Evolutionary conservation across 768 basidiomycete genomes (phyloP).

Genomic region (Lactarius akahatsu): DNA sequence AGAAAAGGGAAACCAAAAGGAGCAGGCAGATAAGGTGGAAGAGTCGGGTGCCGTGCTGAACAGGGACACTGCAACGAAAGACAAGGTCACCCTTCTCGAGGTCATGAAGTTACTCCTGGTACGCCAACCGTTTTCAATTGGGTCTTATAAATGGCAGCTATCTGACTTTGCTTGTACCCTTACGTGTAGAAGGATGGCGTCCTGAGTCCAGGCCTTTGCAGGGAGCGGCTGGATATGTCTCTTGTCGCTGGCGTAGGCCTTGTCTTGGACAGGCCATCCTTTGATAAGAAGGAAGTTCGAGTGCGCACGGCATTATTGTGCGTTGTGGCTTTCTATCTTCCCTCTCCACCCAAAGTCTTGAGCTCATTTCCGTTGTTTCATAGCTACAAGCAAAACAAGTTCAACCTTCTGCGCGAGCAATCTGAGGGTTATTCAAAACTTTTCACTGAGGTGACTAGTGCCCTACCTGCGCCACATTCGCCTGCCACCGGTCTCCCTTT

Average conservation of each 20-base stretch:
- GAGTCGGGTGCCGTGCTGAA: constrained; percentile 36
- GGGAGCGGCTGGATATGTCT: constrained; percentile 70
- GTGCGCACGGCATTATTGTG: constrained; percentile 81
- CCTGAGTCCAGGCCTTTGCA: constrained; percentile 58
- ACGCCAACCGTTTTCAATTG: not conserved
- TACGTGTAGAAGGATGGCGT: constrained; percentile 54
- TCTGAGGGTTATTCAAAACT: constrained; percentile 97
- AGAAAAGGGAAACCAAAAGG: constrained; percentile 23
- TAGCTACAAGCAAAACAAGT: constrained; percentile 97
- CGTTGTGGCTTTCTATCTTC: constrained; percentile 36
- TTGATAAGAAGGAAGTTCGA: constrained; percentile 80
- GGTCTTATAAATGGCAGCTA: constrained; percentile 46
- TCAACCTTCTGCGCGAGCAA: constrained; percentile 95
- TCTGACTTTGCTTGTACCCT: not conserved
- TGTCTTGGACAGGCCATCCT: constrained; percentile 60
- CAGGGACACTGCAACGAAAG: constrained; percentile 56
- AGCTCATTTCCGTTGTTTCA: not conserved
- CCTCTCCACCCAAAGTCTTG: constrained; percentile 9
- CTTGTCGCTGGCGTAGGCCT: constrained; percentile 64
- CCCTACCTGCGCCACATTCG: constrained; percentile 73
- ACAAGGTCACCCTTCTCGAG: constrained; percentile 58
- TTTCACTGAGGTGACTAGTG: constrained; percentile 75
- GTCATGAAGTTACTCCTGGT: constrained; percentile 41
- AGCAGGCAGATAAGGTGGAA: constrained; percentile 9
- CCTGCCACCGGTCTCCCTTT: constrained; percentile 61